Percentiles rank a stretch among this genome's conserved stretches.
phyloP scores from a whole-genome alignment of 371 early-diverging fungal genomes.

The Blyttiomyces sp. region DNA sequence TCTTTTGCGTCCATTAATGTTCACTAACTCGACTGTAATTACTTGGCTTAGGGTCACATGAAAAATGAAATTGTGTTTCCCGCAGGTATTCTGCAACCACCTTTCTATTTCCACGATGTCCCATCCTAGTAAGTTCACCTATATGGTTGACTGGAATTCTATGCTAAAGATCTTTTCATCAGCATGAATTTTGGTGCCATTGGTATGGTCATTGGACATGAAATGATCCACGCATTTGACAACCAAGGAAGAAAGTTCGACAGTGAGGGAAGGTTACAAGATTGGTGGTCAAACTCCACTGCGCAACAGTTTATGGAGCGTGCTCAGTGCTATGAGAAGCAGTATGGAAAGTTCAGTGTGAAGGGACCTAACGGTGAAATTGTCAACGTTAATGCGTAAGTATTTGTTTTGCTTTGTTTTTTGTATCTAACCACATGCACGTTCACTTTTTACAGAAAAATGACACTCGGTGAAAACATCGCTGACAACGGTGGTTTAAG shows the following conservation, averaged over 20 bases:
- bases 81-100: constrained; percentile 23
- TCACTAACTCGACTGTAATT: background rate
- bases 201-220: constrained; percentile 49
- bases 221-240: constrained; percentile 51
- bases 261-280: constrained; percentile 28
- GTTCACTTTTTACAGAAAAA: constrained; percentile 37
- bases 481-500: constrained; percentile 72
- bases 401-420: background rate
- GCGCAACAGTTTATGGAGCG: constrained; percentile 45
- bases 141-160: background rate
- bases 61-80: constrained; percentile 39
- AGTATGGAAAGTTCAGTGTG: constrained; percentile 53
- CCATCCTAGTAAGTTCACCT: background rate
- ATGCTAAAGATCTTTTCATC: background rate
- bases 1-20: background rate
- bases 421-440: background rate
- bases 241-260: constrained; percentile 56
- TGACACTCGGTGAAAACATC: constrained; percentile 68
- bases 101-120: constrained; percentile 3
- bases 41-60: constrained; percentile 18
- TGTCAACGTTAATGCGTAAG: constrained; percentile 28
- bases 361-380: constrained; percentile 31
- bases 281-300: constrained; percentile 68
- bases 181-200: constrained; percentile 40
- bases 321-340: constrained; percentile 62